Conservation (phyloP, 2,329 filamentous ascomycete species). For the Cytospora mali region DNA sequence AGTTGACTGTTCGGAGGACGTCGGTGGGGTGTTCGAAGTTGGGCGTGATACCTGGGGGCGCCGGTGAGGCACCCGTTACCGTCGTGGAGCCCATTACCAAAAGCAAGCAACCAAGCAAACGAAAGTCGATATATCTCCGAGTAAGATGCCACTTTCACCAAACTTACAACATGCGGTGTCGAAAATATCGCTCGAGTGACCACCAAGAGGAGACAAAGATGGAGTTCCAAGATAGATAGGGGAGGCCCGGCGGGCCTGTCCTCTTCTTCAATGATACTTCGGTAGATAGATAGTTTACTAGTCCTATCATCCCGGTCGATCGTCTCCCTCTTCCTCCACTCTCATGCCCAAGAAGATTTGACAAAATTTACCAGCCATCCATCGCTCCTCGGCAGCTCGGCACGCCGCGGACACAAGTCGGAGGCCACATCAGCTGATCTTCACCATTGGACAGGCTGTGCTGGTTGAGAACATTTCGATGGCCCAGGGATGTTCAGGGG, state of each 20-base stretch:
- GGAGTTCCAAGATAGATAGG: background rate
- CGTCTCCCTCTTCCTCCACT: too few species aligned
- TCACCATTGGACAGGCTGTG: background rate
- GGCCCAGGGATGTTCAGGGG: background rate
- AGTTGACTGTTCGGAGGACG: constrained; percentile 34
- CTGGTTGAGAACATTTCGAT: background rate
- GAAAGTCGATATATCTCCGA: too few species aligned
- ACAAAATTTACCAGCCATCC: background rate
- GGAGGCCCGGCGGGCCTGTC: background rate
- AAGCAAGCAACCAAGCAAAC: background rate
- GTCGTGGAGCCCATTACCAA: background rate
- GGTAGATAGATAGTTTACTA: too few species aligned
- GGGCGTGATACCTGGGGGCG: constrained; percentile 33
- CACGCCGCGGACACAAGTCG: too few species aligned
- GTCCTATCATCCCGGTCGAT: too few species aligned
- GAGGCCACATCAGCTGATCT: background rate
- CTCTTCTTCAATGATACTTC: background rate
- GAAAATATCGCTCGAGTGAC: too few species aligned
- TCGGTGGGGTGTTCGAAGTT: constrained; percentile 35
- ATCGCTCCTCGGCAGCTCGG: too few species aligned
- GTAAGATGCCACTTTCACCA: too few species aligned
- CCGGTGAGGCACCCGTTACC: constrained; percentile 31
- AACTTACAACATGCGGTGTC: background rate
- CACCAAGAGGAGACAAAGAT: background rate
- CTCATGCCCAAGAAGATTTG: background rate